These are phyloP conservation scores for Xerocomus alliaceus DNA, from an alignment of 1,284 basidiomycete genomes.

Conservation along the genomic window DNA sequence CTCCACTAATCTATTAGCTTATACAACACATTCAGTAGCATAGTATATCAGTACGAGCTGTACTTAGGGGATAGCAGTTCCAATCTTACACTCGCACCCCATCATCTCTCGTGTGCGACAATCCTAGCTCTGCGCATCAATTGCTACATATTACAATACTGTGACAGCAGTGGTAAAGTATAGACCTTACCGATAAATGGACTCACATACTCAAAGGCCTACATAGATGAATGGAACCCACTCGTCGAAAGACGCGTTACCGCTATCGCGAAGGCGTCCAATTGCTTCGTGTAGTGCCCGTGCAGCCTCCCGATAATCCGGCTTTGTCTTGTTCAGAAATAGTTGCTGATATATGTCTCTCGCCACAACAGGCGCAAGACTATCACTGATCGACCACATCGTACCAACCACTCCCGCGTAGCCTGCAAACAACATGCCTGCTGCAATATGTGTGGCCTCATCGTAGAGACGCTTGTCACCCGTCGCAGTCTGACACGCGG, in stretches of 20 bases:
- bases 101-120: too few species aligned
- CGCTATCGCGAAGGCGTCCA: neutral
- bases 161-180: too few species aligned
- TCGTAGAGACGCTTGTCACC: neutral
- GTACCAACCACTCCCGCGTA: neutral
- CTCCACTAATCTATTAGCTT: too few species aligned
- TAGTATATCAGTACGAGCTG: too few species aligned
- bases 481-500: neutral
- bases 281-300: neutral
- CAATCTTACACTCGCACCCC: too few species aligned
- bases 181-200: too few species aligned
- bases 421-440: neutral
- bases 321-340: neutral
- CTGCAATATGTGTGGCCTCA: neutral
- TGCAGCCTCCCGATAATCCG: neutral
- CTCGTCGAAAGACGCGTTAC: neutral
- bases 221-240: neutral
- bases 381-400: constrained; percentile 17
- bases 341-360: constrained; percentile 8
- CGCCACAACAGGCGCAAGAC: neutral
- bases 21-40: too few species aligned
- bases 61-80: too few species aligned
- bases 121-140: too few species aligned
- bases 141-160: too few species aligned
- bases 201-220: neutral